Conservation (phyloP, 345 rosid species). For the Viola odorata region DNA sequence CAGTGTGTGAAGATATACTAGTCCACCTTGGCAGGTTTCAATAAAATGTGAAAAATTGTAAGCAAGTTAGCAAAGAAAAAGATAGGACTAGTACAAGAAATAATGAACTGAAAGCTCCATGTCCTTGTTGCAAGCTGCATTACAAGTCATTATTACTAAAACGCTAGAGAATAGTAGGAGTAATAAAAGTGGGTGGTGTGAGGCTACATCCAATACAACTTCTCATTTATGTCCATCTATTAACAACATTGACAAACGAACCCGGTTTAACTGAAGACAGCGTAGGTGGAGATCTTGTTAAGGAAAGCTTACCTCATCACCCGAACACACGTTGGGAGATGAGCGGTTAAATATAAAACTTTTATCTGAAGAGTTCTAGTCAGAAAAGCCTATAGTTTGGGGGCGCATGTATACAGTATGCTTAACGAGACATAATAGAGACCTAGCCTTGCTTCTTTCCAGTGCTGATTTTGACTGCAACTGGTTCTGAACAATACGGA, state of each 20-base stretch:
- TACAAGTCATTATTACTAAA: neutral
- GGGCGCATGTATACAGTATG: neutral
- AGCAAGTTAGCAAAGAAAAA: neutral
- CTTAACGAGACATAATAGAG: neutral
- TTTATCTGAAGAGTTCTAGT: neutral
- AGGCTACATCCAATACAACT: neutral
- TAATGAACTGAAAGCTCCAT: conserved; percentile 9
- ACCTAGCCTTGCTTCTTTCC: conserved; percentile 19
- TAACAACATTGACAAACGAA: neutral
- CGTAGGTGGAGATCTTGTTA: neutral
- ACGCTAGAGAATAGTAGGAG: neutral
- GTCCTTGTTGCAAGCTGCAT: neutral
- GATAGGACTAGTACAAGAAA: conserved; percentile 5
- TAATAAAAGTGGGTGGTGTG: neutral
- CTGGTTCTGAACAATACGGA: conserved; percentile 69
- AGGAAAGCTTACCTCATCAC: neutral
- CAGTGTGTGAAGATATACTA: neutral
- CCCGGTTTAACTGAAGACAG: neutral
- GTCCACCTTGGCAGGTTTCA: neutral
- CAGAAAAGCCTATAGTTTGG: neutral
- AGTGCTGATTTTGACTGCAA: conserved; percentile 55
- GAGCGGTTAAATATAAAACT: neutral
- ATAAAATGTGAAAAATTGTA: neutral
- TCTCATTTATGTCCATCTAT: too few species aligned
- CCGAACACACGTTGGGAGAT: too few species aligned